Base-by-base conservation (phyloP, 2,329 filamentous ascomycete species). In the Aureobasidium sp. region DNA sequence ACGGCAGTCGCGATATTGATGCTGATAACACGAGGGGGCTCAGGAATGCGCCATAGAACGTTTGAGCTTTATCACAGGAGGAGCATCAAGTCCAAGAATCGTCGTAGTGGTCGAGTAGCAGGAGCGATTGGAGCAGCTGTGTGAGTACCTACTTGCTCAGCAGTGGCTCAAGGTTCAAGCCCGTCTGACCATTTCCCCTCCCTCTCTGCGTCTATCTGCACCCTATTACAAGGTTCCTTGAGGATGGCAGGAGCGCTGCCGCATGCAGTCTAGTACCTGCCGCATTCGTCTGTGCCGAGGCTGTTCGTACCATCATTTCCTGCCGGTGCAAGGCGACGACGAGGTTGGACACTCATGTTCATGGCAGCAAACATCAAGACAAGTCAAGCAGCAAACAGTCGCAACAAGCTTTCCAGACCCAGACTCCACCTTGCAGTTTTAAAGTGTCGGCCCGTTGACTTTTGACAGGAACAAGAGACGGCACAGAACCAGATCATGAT, bases 391-490 rank as follows among this genome's bases (percentile, higher is more conserved):
- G 39, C 52, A 44, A 44, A 44, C 52, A 44, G 24, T 55, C 15
- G 15, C 39, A 34, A 44, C 52, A 56, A 55, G 51, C 51, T 55
- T 55, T 26, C 4, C 32, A 52, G 32, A 20, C 17, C 20, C 29
- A 53, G 48, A 26, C n/a, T 53, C 50, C 12, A 36, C 34, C 39
- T 44, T 56, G 37, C 51, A 43, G 51, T 15, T 24, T 55, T 55
- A 41, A 37, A 41, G 51, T 55, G 26, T 55, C 51, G 51, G 51
- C 51, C 51, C 51, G 51, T 55, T 55, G 37, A 9, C 24, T 20
- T 26, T 48, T 39, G 36, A 27, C 24, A 39, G 12, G 8, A 48
- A 29, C 46, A 20, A 24, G 9, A 44, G 9, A 24, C n/a, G 41
- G n/a, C 41, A 43, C 13, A 41, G 37, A 7, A 7, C 6, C 29